phyloP scores from a whole-genome alignment of 169 alveolate species.

The Plasmodium adleri region DNA sequence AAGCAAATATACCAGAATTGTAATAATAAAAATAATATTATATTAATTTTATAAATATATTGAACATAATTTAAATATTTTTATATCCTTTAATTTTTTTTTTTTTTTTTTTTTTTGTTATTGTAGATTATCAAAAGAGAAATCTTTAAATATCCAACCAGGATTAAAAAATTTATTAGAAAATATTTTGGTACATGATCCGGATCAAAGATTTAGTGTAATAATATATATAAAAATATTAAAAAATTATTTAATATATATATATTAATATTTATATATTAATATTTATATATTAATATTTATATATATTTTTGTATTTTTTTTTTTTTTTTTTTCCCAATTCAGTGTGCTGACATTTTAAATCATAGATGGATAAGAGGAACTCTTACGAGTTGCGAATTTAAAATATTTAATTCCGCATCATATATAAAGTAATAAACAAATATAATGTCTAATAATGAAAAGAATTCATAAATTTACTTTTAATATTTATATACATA shows the following conservation, averaged over 20 bases:
- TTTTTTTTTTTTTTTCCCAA: constrained; percentile 16
- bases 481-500: neutral
- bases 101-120: neutral
- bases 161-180: constrained; percentile 67
- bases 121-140: constrained; percentile 59
- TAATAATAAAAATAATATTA: neutral
- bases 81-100: neutral
- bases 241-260: neutral
- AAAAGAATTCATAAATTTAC: neutral
- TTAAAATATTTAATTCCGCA: constrained; percentile 69
- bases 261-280: neutral
- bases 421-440: constrained; percentile 60
- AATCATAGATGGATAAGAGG: constrained; percentile 76
- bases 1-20: constrained; percentile 68
- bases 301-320: neutral
- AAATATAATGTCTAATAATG: too few species aligned
- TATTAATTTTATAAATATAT: neutral
- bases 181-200: constrained; percentile 69
- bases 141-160: constrained; percentile 63
- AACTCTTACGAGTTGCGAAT: constrained; percentile 71
- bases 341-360: constrained; percentile 67
- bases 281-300: neutral
- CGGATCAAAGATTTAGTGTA: constrained; percentile 75
- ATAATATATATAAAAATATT: constrained; percentile 1
- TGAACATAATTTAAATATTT: neutral